Conservation (phyloP, 108 stramenopile species). For the Skeletonema grethae region DNA sequence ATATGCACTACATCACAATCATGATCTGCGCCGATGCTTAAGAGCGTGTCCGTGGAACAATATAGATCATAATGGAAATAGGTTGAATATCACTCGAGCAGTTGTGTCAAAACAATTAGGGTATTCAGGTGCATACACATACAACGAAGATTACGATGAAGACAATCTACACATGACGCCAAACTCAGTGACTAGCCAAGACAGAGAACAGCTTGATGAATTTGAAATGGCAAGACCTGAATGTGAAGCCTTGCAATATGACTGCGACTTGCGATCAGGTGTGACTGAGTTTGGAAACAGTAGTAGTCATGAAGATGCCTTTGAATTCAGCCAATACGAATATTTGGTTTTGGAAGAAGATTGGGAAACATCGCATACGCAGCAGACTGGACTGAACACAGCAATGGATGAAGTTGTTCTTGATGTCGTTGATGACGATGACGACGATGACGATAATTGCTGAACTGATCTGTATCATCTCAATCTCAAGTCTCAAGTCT, state of each 20-base stretch:
- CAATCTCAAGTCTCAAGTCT: too few species aligned
- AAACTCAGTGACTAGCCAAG: conserved; percentile 30
- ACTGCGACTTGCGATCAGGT: not conserved
- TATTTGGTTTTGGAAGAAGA: conserved; percentile 5
- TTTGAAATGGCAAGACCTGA: conserved; percentile 26
- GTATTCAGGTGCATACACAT: conserved; percentile 1
- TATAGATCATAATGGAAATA: not conserved
- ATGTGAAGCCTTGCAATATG: conserved; percentile 2
- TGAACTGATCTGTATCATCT: not conserved
- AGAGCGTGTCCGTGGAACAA: not conserved
- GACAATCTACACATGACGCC: conserved; percentile 34
- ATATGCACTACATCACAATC: too few species aligned
- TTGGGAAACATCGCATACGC: conserved; percentile 24
- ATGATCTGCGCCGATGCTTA: not conserved
- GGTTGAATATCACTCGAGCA: conserved; percentile 1
- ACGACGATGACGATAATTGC: conserved; percentile 31
- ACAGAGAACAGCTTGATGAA: conserved; percentile 23
- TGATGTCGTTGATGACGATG: conserved; percentile 10
- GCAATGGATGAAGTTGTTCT: not conserved
- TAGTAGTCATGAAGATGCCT: not conserved
- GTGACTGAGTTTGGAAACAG: not conserved
- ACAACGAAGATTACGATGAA: conserved; percentile 33
- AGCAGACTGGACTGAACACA: not conserved
- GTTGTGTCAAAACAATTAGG: not conserved
- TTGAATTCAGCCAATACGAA: not conserved